These are phyloP conservation scores for Nepenthes alata DNA, from an alignment of 179 eudicot genomes.

Conservation along the genomic window DNA sequence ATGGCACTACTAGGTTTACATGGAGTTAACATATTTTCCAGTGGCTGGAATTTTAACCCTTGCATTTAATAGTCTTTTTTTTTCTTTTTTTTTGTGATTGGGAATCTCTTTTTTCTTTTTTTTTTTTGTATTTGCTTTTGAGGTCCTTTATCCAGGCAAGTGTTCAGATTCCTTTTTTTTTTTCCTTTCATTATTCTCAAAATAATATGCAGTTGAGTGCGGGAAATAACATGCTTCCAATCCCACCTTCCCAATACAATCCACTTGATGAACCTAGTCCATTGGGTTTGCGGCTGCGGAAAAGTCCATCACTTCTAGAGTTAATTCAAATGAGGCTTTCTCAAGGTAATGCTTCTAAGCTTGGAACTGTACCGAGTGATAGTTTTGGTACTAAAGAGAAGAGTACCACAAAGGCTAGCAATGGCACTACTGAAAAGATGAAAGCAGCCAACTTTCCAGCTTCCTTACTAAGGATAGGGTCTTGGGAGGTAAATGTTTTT, in stretches of 20 bases:
- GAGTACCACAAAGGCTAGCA: constrained; percentile 19
- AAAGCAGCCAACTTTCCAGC: constrained; percentile 91
- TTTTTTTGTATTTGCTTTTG: not conserved
- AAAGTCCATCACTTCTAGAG: constrained; percentile 81
- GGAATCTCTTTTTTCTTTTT: not conserved
- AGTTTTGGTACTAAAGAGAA: constrained; percentile 20
- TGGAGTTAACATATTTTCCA: too few relatives aligned
- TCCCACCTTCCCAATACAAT: constrained; percentile 46
- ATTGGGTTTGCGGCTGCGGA: constrained; percentile 67
- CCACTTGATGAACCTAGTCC: constrained; percentile 95
- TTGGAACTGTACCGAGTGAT: constrained; percentile 13
- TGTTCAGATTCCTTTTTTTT: not conserved
- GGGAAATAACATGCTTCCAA: constrained; percentile 19
- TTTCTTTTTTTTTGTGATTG: not conserved
- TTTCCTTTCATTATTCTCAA: not conserved
- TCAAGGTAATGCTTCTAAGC: constrained; percentile 30
- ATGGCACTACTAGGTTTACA: too few relatives aligned
- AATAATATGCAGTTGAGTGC: constrained; percentile 15
- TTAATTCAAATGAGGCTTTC: constrained; percentile 76
- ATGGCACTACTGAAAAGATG: constrained; percentile 40
- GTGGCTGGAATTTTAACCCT: not conserved
- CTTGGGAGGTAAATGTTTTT: constrained; percentile 24
- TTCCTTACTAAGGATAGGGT: constrained; percentile 40
- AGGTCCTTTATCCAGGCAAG: not conserved
- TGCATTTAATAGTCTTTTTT: not conserved